Percentiles rank a stretch among this genome's conserved stretches.
These are phyloP conservation scores for Eucalyptus erythrocorys DNA, from an alignment of 345 rosid genomes.

Conservation along the genomic window DNA sequence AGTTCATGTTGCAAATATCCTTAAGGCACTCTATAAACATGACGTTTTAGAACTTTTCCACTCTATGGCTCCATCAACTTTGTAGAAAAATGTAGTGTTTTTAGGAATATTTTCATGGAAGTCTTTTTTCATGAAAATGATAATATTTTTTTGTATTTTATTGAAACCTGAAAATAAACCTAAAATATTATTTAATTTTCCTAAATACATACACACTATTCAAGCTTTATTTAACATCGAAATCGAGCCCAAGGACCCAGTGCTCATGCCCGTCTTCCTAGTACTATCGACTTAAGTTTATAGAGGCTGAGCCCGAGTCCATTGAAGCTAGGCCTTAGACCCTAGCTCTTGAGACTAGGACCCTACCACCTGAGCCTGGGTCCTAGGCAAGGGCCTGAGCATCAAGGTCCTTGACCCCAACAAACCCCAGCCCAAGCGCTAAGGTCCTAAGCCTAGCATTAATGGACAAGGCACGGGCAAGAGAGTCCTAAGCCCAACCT, in stretches of 20 bases:
- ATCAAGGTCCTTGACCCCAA: background rate
- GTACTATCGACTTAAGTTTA: background rate
- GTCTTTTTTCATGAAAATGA: too few species aligned
- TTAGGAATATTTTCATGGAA: background rate
- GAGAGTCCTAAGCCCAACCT: background rate
- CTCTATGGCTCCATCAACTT: background rate
- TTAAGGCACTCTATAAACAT: background rate
- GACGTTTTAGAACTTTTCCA: background rate
- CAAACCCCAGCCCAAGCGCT: background rate
- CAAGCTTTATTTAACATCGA: too few species aligned
- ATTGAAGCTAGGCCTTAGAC: background rate
- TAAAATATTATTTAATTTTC: background rate
- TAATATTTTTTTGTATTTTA: too few species aligned
- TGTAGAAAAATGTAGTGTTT: background rate
- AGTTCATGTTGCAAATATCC: background rate
- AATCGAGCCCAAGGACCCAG: background rate
- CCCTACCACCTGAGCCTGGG: background rate
- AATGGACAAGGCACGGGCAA: fast-evolving
- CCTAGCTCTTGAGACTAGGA: background rate
- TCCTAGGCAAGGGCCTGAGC: too few species aligned
- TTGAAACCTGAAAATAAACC: too few species aligned
- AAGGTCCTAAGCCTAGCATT: background rate
- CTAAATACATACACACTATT: background rate
- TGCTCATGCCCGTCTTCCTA: background rate
- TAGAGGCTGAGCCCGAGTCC: background rate